Percentiles rank a stretch among this genome's conserved stretches.
These are phyloP conservation scores for Talaromyces trachyspermus DNA, from an alignment of 495 filamentous ascomycete species.

Conservation along the genomic window DNA sequence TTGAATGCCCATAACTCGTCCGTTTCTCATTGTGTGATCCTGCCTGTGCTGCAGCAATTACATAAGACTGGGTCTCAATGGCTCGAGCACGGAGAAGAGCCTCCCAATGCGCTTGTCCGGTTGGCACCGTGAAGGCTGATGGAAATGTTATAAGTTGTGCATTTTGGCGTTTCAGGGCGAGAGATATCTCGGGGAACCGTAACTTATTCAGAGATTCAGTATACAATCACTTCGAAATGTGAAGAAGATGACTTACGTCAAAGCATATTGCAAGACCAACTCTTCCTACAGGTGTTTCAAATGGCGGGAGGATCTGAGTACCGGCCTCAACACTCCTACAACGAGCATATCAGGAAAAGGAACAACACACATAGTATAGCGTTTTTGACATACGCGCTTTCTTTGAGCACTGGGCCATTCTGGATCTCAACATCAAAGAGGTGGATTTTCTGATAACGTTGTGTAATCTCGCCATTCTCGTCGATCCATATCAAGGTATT, in stretches of 20 bases:
- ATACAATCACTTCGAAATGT: too few species aligned
- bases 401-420: conserved; percentile 53
- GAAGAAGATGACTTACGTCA: conserved; percentile 55
- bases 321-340: conserved; percentile 58
- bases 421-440: conserved; percentile 68
- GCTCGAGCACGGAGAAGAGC: conserved; percentile 69
- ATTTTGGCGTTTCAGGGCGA: conserved; percentile 56
- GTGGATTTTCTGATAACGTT: conserved; percentile 71
- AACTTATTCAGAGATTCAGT: too few species aligned
- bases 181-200: conserved; percentile 72
- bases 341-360: too few species aligned
- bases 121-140: conserved; percentile 84
- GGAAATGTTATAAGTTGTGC: conserved; percentile 82
- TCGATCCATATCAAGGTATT: conserved; percentile 68
- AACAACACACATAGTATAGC: too few species aligned
- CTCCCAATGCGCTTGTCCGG: conserved; percentile 83
- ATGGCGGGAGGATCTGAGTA: conserved; percentile 53
- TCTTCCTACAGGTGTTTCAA: conserved; percentile 63
- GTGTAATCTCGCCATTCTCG: conserved; percentile 50
- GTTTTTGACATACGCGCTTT: conserved; percentile 49
- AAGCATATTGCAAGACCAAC: conserved; percentile 83
- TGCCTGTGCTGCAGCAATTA: conserved; percentile 82
- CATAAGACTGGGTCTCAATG: conserved; percentile 83
- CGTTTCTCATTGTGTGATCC: conserved; percentile 73
- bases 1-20: conserved; percentile 78